These are phyloP conservation scores for Colletotrichum simmondsii DNA, from an alignment of 2,329 filamentous ascomycete species.

Conservation along the genomic window DNA sequence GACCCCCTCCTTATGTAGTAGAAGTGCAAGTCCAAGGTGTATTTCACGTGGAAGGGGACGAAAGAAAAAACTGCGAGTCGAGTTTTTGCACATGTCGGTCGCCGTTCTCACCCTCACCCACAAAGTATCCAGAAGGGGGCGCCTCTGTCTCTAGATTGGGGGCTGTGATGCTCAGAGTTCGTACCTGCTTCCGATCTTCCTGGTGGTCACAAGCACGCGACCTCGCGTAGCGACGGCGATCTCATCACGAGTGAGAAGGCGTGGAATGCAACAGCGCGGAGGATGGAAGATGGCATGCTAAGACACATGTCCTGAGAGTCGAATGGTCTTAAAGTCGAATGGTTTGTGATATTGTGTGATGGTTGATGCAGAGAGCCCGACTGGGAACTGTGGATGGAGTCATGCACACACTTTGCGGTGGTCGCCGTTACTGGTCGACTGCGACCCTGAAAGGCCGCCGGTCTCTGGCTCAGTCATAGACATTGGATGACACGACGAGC, in stretches of 20 bases:
- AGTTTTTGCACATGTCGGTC: slow-evolving; percentile 21
- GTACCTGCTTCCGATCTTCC: slow-evolving; percentile 32
- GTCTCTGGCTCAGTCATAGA: neutral
- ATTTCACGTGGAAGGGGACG: slow-evolving; percentile 24
- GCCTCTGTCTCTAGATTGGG: slow-evolving; percentile 7
- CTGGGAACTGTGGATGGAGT: slow-evolving; percentile 23
- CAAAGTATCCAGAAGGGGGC: neutral
- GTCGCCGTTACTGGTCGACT: slow-evolving; percentile 20
- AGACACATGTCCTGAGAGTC: slow-evolving; percentile 26
- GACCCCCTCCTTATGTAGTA: neutral
- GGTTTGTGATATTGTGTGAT: slow-evolving; percentile 37
- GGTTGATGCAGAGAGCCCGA: slow-evolving; percentile 14
- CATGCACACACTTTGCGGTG: slow-evolving; percentile 26
- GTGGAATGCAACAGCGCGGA: slow-evolving; percentile 6
- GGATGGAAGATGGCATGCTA: slow-evolving; percentile 9
- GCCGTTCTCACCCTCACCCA: neutral
- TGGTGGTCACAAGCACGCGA: slow-evolving; percentile 31
- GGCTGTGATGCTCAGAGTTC: slow-evolving; percentile 20
- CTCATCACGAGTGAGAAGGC: slow-evolving; percentile 24
- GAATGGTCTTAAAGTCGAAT: slow-evolving; percentile 15
- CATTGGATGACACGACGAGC: slow-evolving; percentile 11
- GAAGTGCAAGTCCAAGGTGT: neutral
- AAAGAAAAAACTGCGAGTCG: neutral
- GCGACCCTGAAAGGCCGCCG: slow-evolving; percentile 17
- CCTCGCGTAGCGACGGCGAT: slow-evolving; percentile 20